Evolutionary conservation across 768 basidiomycete species (phyloP), one percentile per base, ranked within the genome.

Genomic region (Chalciporus chontae): DNA sequence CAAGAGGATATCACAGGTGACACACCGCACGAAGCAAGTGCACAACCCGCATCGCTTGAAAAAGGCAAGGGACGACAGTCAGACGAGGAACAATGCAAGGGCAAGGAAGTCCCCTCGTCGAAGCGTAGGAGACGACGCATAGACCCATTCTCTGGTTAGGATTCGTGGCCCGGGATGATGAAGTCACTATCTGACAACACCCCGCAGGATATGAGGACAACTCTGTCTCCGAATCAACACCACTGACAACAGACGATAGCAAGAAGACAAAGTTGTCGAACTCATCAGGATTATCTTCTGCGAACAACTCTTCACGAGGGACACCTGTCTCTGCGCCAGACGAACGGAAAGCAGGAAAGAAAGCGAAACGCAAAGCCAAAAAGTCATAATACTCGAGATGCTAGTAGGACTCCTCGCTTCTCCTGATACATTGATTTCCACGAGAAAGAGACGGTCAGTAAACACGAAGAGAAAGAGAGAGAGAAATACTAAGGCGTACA

Each of bases 131-230:
- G 83, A 56, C 73, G 76, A 24, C 68, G 65, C 0, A 60, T 85
- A 24, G 86, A 88, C 66, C 82, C 83, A 5, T 89, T 88, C 56
- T 77, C 81, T 50, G 85, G 87, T 83, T 58, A 52, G 51, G 21
- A 26, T 19, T 14, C 8, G 14, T 31, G 4, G 7, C 29, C 10
- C 11, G 15, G 6, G 9, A 8, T 34, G n/a, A 48, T 43, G 21
- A 31, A 24, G n/a, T 4, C 29, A 26, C 43, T 11, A 6, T 40
- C 34, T 48, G 37, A 57, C 14, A 4, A 9, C 26, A 8, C 8
- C 5, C 0, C 53, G 26, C 8, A 75, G 74, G 68, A 14, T 66
- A 70, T 39, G 65, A 67, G 17, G 65, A 69, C 31, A 45, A 29
- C 9, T 40, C 34, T 1, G 11, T 36, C 38, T 48, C 59, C 4